Evolutionary conservation across 345 rosid species (phyloP).

Genomic region (Geranium brycei): DNA sequence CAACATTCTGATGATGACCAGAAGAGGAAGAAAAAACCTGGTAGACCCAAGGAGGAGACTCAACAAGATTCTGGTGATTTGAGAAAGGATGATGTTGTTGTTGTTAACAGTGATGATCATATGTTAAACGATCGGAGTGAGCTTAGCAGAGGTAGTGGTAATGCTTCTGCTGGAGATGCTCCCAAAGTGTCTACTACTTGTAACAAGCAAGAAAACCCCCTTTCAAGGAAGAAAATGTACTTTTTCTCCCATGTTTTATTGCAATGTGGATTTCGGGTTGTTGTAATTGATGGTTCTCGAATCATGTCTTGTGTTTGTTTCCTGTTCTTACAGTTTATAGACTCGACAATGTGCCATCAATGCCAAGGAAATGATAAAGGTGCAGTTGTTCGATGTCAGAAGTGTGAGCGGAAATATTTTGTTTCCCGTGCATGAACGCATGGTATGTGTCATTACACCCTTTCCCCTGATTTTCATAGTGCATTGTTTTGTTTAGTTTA

Average conservation of each 20-base stretch:
- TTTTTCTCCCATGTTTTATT: background rate
- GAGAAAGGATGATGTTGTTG: background rate
- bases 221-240: background rate
- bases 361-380: constrained; percentile 29
- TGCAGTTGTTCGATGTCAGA: constrained; percentile 17
- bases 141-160: background rate
- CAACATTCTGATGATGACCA: too few species aligned
- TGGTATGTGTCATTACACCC: constrained; percentile 13
- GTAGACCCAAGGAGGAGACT: too few species aligned
- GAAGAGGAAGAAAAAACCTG: too few species aligned
- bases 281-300: background rate
- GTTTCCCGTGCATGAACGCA: constrained; percentile 17
- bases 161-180: background rate
- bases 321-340: background rate
- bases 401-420: constrained; percentile 19
- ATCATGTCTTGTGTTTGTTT: background rate
- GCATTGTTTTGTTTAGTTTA: too few species aligned
- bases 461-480: background rate
- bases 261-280: background rate
- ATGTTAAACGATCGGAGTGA: background rate
- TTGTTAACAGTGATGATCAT: background rate
- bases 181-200: background rate
- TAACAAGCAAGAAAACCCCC: background rate
- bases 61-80: too few species aligned
- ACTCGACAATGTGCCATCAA: constrained; percentile 25